Percentiles rank a stretch among this genome's conserved stretches.
Evolutionary conservation across 176 grass and related monocot species (phyloP).

Genomic region (Poa annua): DNA sequence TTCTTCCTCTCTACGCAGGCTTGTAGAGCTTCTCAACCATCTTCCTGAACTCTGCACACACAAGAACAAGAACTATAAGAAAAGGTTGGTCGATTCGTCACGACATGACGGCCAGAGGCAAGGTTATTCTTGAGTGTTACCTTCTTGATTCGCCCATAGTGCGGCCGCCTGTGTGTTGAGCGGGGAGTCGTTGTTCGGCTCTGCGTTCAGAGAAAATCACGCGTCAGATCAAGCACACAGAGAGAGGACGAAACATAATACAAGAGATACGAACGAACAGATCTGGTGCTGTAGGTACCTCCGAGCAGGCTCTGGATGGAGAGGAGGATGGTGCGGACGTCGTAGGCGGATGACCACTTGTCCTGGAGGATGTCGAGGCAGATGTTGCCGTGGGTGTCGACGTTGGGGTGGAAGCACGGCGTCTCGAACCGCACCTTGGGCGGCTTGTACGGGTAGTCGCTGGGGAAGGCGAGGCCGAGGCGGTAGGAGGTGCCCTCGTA

Average conservation of each 20-base stretch:
- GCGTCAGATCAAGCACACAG: neutral
- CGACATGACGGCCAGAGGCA: neutral
- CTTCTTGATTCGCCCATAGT: conserved; percentile 89
- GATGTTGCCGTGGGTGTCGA: conserved; percentile 89
- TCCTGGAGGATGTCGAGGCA: conserved; percentile 97
- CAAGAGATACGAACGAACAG: neutral
- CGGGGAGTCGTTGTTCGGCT: conserved; percentile 95
- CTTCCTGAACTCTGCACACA: conserved; percentile 84
- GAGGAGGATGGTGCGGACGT: conserved; percentile 95
- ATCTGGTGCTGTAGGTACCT: conserved; percentile 36
- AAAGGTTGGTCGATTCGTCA: neutral
- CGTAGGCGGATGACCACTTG: conserved; percentile 97
- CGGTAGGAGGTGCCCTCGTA: conserved; percentile 86
- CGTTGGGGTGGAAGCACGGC: conserved; percentile 92
- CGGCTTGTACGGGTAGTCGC: conserved; percentile 91
- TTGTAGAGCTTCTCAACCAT: conserved; percentile 92
- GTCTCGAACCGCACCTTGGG: conserved; percentile 97
- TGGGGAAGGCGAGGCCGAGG: conserved; percentile 74
- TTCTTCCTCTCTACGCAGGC: conserved; percentile 37
- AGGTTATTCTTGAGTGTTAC: conserved; percentile 28
- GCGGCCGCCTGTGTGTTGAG: conserved; percentile 88
- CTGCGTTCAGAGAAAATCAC: conserved; percentile 41
- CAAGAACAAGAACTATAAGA: neutral
- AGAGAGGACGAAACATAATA: too few relatives aligned
- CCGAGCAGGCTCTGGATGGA: conserved; percentile 95